Evolutionary conservation across 2,329 filamentous ascomycete genomes (phyloP), one percentile per base, ranked within the genome.

Genomic region (Chaetomiaceae sp.): DNA sequence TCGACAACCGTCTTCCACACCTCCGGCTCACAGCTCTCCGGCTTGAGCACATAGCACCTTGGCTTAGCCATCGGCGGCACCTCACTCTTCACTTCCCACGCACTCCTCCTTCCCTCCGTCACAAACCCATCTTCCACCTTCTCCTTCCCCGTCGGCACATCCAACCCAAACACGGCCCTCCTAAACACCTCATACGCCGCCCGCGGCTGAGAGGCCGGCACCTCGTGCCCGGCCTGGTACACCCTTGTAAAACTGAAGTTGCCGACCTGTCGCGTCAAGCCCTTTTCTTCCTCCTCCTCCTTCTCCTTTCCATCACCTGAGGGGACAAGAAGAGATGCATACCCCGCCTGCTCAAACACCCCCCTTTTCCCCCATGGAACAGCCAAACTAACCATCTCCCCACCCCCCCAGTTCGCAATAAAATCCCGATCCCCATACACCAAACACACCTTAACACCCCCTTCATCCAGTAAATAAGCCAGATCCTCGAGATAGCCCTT

Each of bases 221-320:
- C 47, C 29, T 51, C 47, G 19, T 51, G 47, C 9, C 47, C 47
- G 22, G 47, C 38, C 20, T 51, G 47, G 23, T 27, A 51, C 20
- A 51, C 22, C 1, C 47, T 20, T 11, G 47, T 51, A 15, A 51
- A 51, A 6, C 47, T 51, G 20, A 51, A 44, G 7, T 14, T 7
- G 6, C 31, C 38, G 4, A 44, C 8, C 23, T 51, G 47, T n/a
- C 40, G 33, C n/a, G 47, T 51, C 1, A 50, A 15, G 15, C 45
- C 45, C 19, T 22, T 45, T 25, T n/a, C 15, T 17, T 4, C 38
- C n/a, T 34, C 19, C 11, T 22, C 34, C n/a, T 31, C 22, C 20
- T n/a, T 29, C 15, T 22, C 42, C n/a, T 19, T 23, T 6, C 40
- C 44, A 3, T 12, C 33, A n/a, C 11, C 31, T 1, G 5, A 14